These are phyloP conservation scores for Globisporangium cystogenes DNA, from an alignment of 352 stramenopile species.

Conservation along the genomic window DNA sequence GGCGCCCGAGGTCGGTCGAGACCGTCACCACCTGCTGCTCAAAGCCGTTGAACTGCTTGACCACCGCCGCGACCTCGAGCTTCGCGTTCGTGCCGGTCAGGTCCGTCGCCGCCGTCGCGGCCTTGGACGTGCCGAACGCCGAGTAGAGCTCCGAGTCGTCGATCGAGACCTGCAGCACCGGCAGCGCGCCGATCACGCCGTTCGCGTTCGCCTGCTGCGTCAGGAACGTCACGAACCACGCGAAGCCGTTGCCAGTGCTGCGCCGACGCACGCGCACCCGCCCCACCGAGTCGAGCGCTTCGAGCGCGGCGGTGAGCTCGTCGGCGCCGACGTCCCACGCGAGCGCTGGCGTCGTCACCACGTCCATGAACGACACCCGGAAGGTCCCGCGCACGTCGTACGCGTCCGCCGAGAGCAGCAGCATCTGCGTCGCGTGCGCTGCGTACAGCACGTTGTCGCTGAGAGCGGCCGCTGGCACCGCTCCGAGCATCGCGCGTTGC, in stretches of 20 bases:
- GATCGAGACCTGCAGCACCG: constrained; percentile 68
- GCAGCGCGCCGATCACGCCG: constrained; percentile 44
- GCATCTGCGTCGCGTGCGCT: constrained; percentile 80
- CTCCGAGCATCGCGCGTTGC: constrained; percentile 21
- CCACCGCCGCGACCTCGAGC: constrained; percentile 70
- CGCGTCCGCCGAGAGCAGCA: constrained; percentile 72
- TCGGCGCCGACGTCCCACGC: constrained; percentile 72
- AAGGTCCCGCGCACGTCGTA: constrained; percentile 89
- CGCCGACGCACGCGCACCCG: constrained; percentile 66
- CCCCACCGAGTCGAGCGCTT: constrained; percentile 81
- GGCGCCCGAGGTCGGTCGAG: constrained; percentile 39
- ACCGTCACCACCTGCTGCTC: constrained; percentile 90
- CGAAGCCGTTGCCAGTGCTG: constrained; percentile 67
- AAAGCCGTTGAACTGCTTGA: constrained; percentile 88
- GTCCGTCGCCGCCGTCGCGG: constrained; percentile 19
- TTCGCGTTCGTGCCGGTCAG: constrained; percentile 75
- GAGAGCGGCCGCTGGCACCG: constrained; percentile 19
- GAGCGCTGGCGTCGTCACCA: constrained; percentile 58
- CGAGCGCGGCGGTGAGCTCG: constrained; percentile 69
- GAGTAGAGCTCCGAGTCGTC: constrained; percentile 52
- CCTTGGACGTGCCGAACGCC: constrained; percentile 41
- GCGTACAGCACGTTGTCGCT: constrained; percentile 76
- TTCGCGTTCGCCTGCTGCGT: constrained; percentile 43
- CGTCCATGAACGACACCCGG: constrained; percentile 63
- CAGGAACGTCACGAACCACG: constrained; percentile 80